phyloP scores from a whole-genome alignment of 129 eudicot genomes.

The Glebionis coronaria region DNA sequence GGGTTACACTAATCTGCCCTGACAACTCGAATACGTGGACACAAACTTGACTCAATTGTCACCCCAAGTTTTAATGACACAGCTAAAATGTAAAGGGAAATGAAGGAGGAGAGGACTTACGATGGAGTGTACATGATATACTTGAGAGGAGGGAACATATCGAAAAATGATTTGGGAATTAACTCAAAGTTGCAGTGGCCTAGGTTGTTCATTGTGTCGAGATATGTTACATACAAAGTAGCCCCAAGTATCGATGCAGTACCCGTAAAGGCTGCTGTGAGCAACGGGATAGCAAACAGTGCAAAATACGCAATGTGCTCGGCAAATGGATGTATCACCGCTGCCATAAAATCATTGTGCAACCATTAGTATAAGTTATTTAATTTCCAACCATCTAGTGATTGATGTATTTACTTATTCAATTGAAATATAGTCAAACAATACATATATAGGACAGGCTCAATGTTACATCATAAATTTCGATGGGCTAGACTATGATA shows the following conservation, averaged over 20 bases:
- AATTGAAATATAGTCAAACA: too few species aligned
- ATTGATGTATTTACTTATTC: too few species aligned
- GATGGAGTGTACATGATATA: conserved; percentile 76
- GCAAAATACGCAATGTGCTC: conserved; percentile 56
- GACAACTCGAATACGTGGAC: too few species aligned
- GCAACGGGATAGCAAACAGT: conserved; percentile 53
- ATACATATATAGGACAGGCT: too few species aligned
- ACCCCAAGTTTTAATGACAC: too few species aligned
- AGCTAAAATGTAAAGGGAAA: not conserved
- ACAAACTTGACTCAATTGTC: too few species aligned
- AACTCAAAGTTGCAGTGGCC: conserved; percentile 80
- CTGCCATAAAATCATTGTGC: conserved; percentile 31
- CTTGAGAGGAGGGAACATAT: conserved; percentile 60
- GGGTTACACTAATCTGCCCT: too few species aligned
- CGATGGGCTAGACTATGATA: too few species aligned
- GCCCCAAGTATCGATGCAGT: conserved; percentile 30
- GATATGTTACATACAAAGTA: conserved; percentile 35
- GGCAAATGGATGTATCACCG: conserved; percentile 79
- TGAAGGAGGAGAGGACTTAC: conserved; percentile 39
- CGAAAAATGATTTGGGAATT: conserved; percentile 40
- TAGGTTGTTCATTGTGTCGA: conserved; percentile 70
- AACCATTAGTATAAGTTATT: too few species aligned
- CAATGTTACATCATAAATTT: too few species aligned
- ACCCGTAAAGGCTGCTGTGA: conserved; percentile 31
- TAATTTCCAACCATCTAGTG: too few species aligned